Evolutionary conservation across 257 asterid species (phyloP).

Genomic region (Orobanche coerulescens): DNA sequence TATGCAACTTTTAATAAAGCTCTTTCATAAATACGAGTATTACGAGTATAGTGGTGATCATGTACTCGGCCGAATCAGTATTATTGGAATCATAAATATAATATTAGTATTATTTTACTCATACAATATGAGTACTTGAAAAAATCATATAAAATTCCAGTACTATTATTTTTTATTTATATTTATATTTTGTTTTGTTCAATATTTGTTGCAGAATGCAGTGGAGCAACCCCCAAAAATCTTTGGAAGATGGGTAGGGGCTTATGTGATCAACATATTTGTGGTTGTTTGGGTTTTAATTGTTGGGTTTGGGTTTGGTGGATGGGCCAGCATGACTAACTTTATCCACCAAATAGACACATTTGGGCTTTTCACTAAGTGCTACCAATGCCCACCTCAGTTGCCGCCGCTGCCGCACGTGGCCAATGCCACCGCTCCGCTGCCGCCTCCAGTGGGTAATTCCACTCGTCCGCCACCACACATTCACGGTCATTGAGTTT

Average conservation of each 20-base stretch:
- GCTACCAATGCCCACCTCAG: constrained; percentile 44
- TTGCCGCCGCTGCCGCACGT: constrained; percentile 19
- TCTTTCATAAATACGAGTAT: no score
- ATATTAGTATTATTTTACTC: no score
- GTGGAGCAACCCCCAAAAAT: constrained; percentile 41
- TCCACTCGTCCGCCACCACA: constrained; percentile 16
- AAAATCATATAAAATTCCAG: no score
- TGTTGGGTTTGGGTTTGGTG: constrained; percentile 44
- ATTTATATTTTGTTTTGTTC: no score
- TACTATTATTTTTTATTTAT: not conserved
- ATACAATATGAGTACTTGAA: no score
- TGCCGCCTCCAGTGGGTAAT: constrained; percentile 19
- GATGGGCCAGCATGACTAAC: constrained; percentile 41
- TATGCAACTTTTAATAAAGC: no score
- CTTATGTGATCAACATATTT: constrained; percentile 30
- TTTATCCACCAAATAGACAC: constrained; percentile 46
- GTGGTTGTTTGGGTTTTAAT: constrained; percentile 40
- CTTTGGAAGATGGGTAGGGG: constrained; percentile 36
- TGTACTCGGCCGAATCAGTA: no score
- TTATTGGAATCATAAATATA: no score
- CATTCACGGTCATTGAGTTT: constrained; percentile 19
- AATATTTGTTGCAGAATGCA: constrained; percentile 36
- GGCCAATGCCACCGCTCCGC: constrained; percentile 28
- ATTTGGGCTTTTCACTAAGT: constrained; percentile 43
- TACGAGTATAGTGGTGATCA: no score